Evolutionary conservation across 1,139 yeast species (phyloP).

Genomic region (Magnusiomyces tetraspermus): DNA sequence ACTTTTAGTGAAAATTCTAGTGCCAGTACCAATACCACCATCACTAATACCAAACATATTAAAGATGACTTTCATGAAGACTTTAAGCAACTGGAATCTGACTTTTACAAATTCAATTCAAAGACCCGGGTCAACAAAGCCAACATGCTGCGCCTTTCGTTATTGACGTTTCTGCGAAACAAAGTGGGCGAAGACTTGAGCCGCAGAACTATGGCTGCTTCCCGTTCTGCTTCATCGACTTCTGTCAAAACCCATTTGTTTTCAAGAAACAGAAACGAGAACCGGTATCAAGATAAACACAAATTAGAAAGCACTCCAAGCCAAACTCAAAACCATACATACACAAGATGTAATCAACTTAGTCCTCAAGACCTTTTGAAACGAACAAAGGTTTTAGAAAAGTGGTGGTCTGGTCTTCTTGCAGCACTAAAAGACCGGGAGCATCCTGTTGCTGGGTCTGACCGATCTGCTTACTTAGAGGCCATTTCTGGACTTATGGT

Average conservation of each 20-base stretch:
- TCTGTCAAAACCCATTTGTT: too few species aligned
- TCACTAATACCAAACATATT: background rate
- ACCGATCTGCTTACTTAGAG: conserved; percentile 64
- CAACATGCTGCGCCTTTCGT: conserved; percentile 53
- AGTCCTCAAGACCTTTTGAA: conserved; percentile 25
- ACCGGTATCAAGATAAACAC: too few species aligned
- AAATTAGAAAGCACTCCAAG: too few species aligned
- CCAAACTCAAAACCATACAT: too few species aligned
- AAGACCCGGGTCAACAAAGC: conserved; percentile 51
- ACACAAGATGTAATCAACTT: conserved; percentile 22
- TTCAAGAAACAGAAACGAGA: too few species aligned
- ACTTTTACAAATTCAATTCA: conserved; percentile 29
- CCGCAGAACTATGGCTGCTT: conserved; percentile 27
- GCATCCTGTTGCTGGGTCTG: conserved; percentile 39
- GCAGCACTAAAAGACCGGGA: conserved; percentile 32
- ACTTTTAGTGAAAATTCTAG: background rate
- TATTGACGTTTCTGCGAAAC: conserved; percentile 55
- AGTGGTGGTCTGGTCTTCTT: conserved; percentile 61
- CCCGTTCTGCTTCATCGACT: conserved; percentile 18
- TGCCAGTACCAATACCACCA: background rate
- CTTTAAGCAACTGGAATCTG: conserved; percentile 23
- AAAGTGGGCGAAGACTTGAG: conserved; percentile 20
- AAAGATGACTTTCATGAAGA: conserved; percentile 12
- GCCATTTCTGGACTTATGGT: conserved; percentile 58
- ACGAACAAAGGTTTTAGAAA: conserved; percentile 35